phyloP scores from a whole-genome alignment of 768 basidiomycete genomes.

The Symmetrospora coprosmae region DNA sequence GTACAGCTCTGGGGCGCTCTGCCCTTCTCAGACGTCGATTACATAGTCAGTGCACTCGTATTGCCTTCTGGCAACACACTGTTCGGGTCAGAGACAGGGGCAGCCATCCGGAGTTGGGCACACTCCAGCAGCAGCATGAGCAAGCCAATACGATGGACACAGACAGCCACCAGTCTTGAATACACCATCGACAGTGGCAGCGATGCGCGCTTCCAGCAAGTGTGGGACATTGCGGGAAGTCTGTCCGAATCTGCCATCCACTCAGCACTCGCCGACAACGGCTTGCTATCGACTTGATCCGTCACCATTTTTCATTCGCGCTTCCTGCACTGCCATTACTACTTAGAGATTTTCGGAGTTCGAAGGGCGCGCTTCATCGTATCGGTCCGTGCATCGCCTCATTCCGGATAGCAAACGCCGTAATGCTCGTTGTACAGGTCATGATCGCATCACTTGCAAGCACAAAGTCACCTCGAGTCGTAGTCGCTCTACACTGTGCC shows the following conservation, averaged over 20 bases:
- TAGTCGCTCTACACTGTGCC: too few species aligned
- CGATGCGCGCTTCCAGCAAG: not conserved
- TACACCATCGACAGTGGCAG: not conserved
- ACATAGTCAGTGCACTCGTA: not conserved
- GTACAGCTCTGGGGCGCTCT: conserved; percentile 13
- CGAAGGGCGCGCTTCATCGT: too few species aligned
- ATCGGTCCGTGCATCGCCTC: too few species aligned
- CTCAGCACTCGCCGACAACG: too few species aligned
- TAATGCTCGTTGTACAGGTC: too few species aligned
- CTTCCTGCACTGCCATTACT: too few species aligned
- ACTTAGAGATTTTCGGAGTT: too few species aligned
- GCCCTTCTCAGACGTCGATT: not conserved
- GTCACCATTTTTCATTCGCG: too few species aligned
- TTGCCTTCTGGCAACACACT: not conserved
- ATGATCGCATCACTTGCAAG: too few species aligned
- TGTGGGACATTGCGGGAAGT: not conserved
- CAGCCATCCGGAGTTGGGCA: not conserved
- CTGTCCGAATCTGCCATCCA: not conserved
- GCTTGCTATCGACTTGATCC: too few species aligned
- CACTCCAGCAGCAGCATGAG: not conserved
- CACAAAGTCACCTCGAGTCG: too few species aligned
- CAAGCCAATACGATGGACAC: conserved; percentile 10
- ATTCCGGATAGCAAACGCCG: too few species aligned
- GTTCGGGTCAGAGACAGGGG: not conserved
- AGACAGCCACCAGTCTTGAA: not conserved